phyloP scores from a whole-genome alignment of 768 basidiomycete genomes.

The Rhizopogon salebrosus region DNA sequence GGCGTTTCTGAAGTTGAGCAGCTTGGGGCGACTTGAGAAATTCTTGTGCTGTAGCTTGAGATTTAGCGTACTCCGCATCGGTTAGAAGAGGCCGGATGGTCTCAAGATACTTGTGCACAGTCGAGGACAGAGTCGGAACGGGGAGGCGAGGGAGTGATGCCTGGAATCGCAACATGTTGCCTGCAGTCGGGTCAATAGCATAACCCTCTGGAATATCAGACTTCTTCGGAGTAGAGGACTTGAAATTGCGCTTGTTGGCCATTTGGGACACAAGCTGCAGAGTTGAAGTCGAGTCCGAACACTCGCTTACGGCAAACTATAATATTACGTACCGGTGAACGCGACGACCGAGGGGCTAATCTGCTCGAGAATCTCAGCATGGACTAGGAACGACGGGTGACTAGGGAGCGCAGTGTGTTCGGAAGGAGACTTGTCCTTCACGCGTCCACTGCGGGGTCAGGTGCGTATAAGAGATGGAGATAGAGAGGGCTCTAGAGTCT shows the following conservation, averaged over 20 bases:
- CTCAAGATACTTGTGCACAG: conserved; percentile 85
- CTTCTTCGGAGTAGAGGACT: conserved; percentile 23
- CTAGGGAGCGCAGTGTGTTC: conserved; percentile 1
- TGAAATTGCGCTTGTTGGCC: conserved; percentile 26
- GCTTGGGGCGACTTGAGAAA: conserved; percentile 72
- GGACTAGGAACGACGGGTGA: neutral
- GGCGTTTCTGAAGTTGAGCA: conserved; percentile 68
- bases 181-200: conserved; percentile 48
- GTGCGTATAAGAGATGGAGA: conserved; percentile 9
- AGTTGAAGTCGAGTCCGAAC: neutral
- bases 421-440: conserved; percentile 4
- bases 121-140: conserved; percentile 78
- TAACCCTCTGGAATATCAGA: conserved; percentile 41
- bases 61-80: conserved; percentile 52
- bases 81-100: conserved; percentile 75
- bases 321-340: conserved; percentile 10
- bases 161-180: conserved; percentile 71
- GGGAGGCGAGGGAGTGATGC: conserved; percentile 73
- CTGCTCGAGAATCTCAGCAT: conserved; percentile 17
- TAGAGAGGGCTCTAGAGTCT: conserved; percentile 8
- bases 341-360: conserved; percentile 11
- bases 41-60: conserved; percentile 50
- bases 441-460: conserved; percentile 2
- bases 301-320: neutral
- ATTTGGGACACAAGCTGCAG: conserved; percentile 16